Percentiles rank a stretch among this genome's conserved stretches.
phyloP scores from a whole-genome alignment of 352 stramenopile species.

The Pythium apleroticum region DNA sequence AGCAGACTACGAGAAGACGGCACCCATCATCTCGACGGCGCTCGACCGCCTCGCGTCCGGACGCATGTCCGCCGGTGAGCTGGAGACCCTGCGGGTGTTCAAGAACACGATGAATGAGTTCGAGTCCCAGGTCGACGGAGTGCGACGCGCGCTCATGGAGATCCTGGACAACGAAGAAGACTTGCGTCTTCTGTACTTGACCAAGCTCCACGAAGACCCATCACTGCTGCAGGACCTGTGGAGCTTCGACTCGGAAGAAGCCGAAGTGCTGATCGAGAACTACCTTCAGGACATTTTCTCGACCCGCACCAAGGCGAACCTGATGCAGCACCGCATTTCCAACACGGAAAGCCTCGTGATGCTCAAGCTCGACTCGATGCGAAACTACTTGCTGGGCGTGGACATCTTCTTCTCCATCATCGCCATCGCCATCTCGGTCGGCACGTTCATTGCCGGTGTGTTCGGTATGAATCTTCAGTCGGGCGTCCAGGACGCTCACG shows the following conservation, averaged over 20 bases:
- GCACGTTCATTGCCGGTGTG: constrained; percentile 61
- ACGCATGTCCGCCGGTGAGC: constrained; percentile 41
- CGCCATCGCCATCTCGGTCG: constrained; percentile 57
- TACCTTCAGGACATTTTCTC: constrained; percentile 83
- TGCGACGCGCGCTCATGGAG: constrained; percentile 63
- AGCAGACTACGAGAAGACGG: constrained; percentile 41
- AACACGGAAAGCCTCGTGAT: constrained; percentile 82
- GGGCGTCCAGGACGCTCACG: constrained; percentile 35
- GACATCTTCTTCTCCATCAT: constrained; percentile 76
- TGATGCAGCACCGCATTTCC: constrained; percentile 73
- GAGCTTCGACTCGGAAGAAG: constrained; percentile 72
- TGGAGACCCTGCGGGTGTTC: constrained; percentile 62
- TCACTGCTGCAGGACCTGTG: constrained; percentile 51
- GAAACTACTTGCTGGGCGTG: constrained; percentile 75
- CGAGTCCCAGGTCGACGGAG: constrained; percentile 56
- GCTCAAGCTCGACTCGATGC: constrained; percentile 75
- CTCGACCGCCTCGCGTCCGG: constrained; percentile 52
- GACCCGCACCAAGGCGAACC: constrained; percentile 59
- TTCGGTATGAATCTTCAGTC: constrained; percentile 79
- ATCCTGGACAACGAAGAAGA: constrained; percentile 74
- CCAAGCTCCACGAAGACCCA: constrained; percentile 63
- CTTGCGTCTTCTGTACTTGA: constrained; percentile 61
- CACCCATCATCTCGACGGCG: constrained; percentile 41
- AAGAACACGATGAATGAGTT: constrained; percentile 78
- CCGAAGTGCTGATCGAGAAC: constrained; percentile 71